Base-by-base conservation (phyloP, 176 grass and related monocot species). In the Chrysopogon serrulatus region DNA sequence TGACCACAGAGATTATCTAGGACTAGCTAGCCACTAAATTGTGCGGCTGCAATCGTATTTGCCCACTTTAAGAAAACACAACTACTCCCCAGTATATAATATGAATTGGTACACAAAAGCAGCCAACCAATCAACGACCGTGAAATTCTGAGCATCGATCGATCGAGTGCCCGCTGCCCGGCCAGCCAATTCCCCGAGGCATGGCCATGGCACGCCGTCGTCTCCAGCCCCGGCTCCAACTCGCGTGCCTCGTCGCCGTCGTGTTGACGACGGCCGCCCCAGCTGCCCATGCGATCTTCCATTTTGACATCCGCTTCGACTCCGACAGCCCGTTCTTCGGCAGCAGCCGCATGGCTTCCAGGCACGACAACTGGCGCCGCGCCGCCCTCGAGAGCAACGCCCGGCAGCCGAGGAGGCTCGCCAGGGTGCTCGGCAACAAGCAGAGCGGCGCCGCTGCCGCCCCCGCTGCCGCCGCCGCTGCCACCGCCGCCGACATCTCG, bases 361-460 rank as follows among this genome's bases (percentile, higher is more conserved):
- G 65, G 13, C 23, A 47, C 12, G 83, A 94, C 11, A 40, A 32
- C 32, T 11, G 82, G 31, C 77, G 82, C 10, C 79, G 71, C 0
- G 71, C 70, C 8, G 92, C 89, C 9, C 47, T 11, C 11, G 78
- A 59, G 40, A 94, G 89, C 84, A 86, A 74, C 42, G 28, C 77
- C 13, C 32, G 82, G 57, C 17, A 40, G 11, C 39, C 44, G 28
- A 43, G 28, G 80, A 37, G n/a, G 53, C 70, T 76, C 63, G 34
- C 64, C 10, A 32, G 24, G 2, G 74, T 6, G 11, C 17, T 82
- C 13, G 65, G 48, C 49, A 70, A 39, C 53, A 18, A 64, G 61
- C 10, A 27, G n/a, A 60, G 10, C 10, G n/a, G 8, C 23, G 5
- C 2, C 10, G 37, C 10, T 37, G 23, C 56, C 24, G 1, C 23